Evolutionary conservation across 495 filamentous ascomycete genomes (phyloP), one percentile per base, ranked within the genome.

Genomic region (Talaromyces proteolyticus): DNA sequence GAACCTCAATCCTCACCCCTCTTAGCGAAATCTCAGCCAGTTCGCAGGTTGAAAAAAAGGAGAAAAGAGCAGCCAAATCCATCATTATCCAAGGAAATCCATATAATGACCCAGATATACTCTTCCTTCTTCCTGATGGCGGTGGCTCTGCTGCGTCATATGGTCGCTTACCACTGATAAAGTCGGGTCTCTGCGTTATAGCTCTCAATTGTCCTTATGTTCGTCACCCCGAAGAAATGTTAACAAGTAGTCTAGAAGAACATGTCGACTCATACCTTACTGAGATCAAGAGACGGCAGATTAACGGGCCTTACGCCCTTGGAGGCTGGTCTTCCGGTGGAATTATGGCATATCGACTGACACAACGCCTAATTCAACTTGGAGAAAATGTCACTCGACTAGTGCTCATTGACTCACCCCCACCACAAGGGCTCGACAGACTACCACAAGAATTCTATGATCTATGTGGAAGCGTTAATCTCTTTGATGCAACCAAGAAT

Each of bases 291-390:
- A 79, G 87, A 50, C 81, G 87, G 22, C 75, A 89, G 68, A 80
- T 90, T 0, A 75, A 81, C 38, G 89, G 89, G 3, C 86, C 87
- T 0, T 91, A 90, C 57, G 63, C 75, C 26, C 57, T 91, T 6
- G 76, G 77, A 8, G 87, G 87, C 44, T 72, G 71, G 73, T 72
- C 75, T 40, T 57, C 66, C 2, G 73, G 75, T 1, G 78, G 76
- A 2, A 57, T 78, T 11, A 50, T 68, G 37, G 75, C 76, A 16
- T 76, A 65, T 47, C 59, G 64, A 11, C 57, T 55, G 4, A 61
- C 73, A 3, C 49, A 58, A 36, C 58, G 64, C 16, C 58, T 76
- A 0, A 49, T 60, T 11, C 25, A 38, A 3, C 20, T 48, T 7
- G 65, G 64, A 5, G 59, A 72, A 36, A 48, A 53, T 7, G 58